Evolutionary conservation across 371 early-diverging fungal genomes (phyloP).

Genomic region (Coemansia linderi): DNA sequence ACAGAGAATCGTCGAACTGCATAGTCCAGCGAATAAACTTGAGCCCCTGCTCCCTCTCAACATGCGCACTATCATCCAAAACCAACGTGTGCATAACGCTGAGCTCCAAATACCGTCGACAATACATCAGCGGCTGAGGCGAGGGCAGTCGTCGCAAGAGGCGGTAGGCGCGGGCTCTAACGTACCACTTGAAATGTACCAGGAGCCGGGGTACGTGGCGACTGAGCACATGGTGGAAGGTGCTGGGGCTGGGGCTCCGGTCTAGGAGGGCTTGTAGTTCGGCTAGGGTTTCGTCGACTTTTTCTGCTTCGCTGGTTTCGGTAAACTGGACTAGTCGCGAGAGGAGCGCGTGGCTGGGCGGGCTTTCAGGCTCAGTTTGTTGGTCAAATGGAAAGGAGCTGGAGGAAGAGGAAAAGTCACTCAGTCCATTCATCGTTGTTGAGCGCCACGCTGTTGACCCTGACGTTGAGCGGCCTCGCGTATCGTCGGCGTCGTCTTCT

Average conservation of each 20-base stretch:
- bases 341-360: not conserved
- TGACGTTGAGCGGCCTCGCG: conserved; percentile 36
- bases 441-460: conserved; percentile 41
- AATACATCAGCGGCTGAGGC: conserved; percentile 24
- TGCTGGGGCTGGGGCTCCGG: not conserved
- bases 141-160: conserved; percentile 36
- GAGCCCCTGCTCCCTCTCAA: conserved; percentile 53
- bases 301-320: conserved; percentile 39
- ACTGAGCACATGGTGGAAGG: conserved; percentile 12
- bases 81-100: conserved; percentile 39
- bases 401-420: conserved; percentile 11
- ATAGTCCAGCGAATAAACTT: conserved; percentile 54
- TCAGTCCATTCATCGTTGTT: not conserved
- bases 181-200: conserved; percentile 43
- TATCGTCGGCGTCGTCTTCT: not conserved
- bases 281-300: conserved; percentile 40
- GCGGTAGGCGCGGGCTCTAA: conserved; percentile 47
- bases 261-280: conserved; percentile 19
- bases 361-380: not conserved
- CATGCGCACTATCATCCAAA: conserved; percentile 28
- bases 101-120: conserved; percentile 44
- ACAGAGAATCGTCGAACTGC: conserved; percentile 27
- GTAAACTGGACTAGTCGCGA: conserved; percentile 29
- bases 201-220: conserved; percentile 42
- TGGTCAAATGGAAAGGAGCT: conserved; percentile 10